Base-by-base conservation (phyloP, 352 stramenopile genomes). In the Phytophthora uliginosa region DNA sequence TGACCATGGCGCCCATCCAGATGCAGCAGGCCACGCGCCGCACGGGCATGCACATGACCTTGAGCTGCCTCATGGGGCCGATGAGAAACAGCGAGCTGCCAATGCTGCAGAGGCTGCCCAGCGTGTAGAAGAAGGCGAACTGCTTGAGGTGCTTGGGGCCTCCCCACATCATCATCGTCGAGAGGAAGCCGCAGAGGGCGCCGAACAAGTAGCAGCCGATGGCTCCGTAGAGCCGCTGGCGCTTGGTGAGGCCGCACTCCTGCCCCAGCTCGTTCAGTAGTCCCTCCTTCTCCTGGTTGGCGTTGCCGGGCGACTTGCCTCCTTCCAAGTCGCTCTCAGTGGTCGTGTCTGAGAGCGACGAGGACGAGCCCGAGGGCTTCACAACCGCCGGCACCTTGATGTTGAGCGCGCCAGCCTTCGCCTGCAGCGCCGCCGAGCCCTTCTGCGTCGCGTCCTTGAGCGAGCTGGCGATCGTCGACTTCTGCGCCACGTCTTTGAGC, bases 91-190 rank as follows among this genome's bases (percentile, higher is more conserved):
- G 74, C 31, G 89, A 96, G 24, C 81, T 92, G 53, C 87, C 86
- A 51, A 96, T 92, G 42, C 84, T 91, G 73, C 84, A 91, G 22
- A 96, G 78, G 60, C 82, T 93, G n/a, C 89, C 86, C 33, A 96
- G 68, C 13, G 88, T 95, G 69, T 96, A 96, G 72, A 96, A 95
- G 77, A 96, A 96, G 22, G 77, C 89, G 69, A 96, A 96, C 64
- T 93, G 85, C 66, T 94, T 94, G 17, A 96, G 72, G 73, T 96
- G 89, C 68, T 84, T 86, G 2, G 88, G 84, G 1, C 88, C 88
- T 31, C 86, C 87, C 85, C 85, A 94, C 83, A 94, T 82, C 81
- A 95, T 90, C 22, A 94, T 66, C 63, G 88, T 94, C 18, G 88
- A 89, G 40, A 95, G 52, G 66, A 96, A 92, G 50, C 85, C 84